phyloP scores from a whole-genome alignment of 192 early-diverging fungal genomes.

The Umbelopsis ramanniana region DNA sequence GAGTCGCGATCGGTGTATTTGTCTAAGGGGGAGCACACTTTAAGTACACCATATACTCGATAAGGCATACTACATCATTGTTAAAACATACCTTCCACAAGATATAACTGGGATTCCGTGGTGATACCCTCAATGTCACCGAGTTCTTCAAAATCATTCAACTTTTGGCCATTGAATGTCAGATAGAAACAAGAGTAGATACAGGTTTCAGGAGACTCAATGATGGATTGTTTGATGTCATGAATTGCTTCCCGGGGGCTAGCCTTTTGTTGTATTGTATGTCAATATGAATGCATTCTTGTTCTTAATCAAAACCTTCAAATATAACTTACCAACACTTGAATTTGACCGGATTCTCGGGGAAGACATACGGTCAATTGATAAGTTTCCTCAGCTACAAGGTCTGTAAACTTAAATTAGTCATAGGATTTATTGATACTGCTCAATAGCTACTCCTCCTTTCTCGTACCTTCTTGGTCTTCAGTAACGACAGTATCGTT shows the following conservation, averaged over 20 bases:
- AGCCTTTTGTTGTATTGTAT: constrained; percentile 44
- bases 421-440: too few species aligned
- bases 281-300: not conserved
- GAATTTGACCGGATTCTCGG: constrained; percentile 45
- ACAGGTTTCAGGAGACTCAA: constrained; percentile 83
- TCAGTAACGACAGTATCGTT: not conserved
- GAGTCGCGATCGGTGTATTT: constrained; percentile 94
- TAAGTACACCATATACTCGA: constrained; percentile 6
- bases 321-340: constrained; percentile 49
- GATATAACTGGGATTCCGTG: constrained; percentile 63
- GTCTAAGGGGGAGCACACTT: constrained; percentile 46
- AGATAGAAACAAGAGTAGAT: constrained; percentile 94
- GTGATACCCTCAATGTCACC: constrained; percentile 73
- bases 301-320: too few species aligned
- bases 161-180: constrained; percentile 66
- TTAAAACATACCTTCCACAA: constrained; percentile 65
- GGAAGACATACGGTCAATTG: constrained; percentile 59
- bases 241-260: constrained; percentile 78
- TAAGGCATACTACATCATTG: not conserved
- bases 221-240: constrained; percentile 86
- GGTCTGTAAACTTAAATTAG: not conserved
- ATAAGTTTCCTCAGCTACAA: constrained; percentile 51
- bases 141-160: constrained; percentile 79
- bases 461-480: constrained; percentile 4
- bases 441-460: not conserved